These are phyloP conservation scores for Histomonas meleagridis DNA, from an alignment of 208 protist genomes.

Conservation along the genomic window DNA sequence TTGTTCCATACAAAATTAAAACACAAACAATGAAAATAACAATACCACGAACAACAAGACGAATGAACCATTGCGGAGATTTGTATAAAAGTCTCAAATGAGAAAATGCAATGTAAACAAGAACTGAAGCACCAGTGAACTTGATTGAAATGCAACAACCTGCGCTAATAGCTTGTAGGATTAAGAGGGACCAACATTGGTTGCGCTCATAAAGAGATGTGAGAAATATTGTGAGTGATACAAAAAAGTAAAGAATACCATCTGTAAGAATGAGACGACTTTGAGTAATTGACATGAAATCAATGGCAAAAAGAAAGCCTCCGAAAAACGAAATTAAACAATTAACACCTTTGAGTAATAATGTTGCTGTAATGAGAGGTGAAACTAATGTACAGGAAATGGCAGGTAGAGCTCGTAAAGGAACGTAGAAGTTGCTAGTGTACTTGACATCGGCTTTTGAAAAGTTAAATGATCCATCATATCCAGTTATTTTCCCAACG, in stretches of 20 bases:
- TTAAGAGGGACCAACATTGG: neutral
- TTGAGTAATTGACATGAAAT: neutral
- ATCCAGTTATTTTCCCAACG: neutral
- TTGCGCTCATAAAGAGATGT: neutral
- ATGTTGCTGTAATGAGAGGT: neutral
- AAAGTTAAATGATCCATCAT: neutral
- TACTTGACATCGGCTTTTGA: neutral
- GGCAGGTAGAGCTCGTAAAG: neutral
- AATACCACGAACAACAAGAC: neutral
- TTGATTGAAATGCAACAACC: neutral
- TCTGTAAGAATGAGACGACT: neutral
- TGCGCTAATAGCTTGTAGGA: neutral
- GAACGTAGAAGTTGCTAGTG: neutral
- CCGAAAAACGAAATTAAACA: neutral
- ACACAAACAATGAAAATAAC: neutral
- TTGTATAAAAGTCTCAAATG: neutral
- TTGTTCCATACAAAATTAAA: neutral
- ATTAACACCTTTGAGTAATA: neutral
- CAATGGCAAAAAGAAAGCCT: neutral
- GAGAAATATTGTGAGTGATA: neutral
- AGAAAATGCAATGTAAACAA: neutral
- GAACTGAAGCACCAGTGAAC: neutral
- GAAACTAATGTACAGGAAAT: neutral
- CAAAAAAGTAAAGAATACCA: conserved; percentile 13
- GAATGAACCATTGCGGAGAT: neutral